Evolutionary conservation across 805 yeast genomes (phyloP), one percentile per base, ranked within the genome.

Genomic region (Yamadazyma tumulicola): DNA sequence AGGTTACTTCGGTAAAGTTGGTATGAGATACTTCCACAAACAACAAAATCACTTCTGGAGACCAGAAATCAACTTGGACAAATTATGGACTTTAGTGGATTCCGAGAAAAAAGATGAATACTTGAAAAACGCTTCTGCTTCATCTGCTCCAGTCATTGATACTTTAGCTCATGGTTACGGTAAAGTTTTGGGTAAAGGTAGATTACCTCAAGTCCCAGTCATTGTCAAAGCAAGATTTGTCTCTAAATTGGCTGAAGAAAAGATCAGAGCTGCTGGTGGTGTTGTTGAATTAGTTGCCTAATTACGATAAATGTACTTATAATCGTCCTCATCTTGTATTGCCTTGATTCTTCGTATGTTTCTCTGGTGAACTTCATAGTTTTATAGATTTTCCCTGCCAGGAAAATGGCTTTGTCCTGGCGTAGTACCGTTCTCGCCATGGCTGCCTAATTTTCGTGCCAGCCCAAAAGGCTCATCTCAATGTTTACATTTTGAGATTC

Each of bases 1-100:
- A 66, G 99, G 99, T 88, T 93, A 93, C 91, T 93, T 93, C 78
- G 99, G 99, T 85, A 94, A 93, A 80, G 97, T 93, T 70, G 99
- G 99, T 89, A 91, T 91, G 97, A 87, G 98, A 85, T 83, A 85
- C 83, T 91, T 82, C 96, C 96, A 87, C 87, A 81, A 84, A 73
- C 95, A 86, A 77, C 76, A 74, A 64, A 76, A 74, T 77, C 96
- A 85, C 67, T 82, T 80, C 88, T 93, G 98, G 98, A 83, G 76
- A 74, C 98, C 98, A 74, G 85, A 84, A 61, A 76, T 93, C 73
- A 93, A 93, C 91, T 77, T 93, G 69, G 97, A 93, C 81, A 87
- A 86, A 75, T 84, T 93, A 71, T 93, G 98, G 98, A 77, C 97
- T 59, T 81, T 93, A 66, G 83, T 93, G 64, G 93, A 89, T 60